Percentiles rank a stretch among this genome's conserved stretches.
phyloP scores from a whole-genome alignment of 352 stramenopile genomes.

The Phytophthora pluvialis region DNA sequence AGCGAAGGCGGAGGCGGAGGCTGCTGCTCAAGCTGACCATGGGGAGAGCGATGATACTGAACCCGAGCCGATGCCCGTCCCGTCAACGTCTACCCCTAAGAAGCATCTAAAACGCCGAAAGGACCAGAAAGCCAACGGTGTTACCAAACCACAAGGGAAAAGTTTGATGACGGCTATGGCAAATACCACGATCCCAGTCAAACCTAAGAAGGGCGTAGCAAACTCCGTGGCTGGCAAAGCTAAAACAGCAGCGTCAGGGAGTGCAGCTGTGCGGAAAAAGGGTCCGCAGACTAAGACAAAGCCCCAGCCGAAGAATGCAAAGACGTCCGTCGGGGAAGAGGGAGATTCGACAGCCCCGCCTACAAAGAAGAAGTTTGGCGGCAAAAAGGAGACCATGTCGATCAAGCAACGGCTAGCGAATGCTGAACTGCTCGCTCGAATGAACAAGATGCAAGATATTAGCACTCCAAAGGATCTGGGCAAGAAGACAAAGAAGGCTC shows the following conservation, averaged over 20 bases:
- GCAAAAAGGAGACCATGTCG: constrained; percentile 40
- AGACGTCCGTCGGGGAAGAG: constrained; percentile 8
- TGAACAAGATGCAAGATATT: constrained; percentile 66
- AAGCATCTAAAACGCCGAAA: constrained; percentile 51
- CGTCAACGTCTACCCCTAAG: constrained; percentile 26
- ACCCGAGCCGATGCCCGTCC: constrained; percentile 23
- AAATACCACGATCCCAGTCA: constrained; percentile 19
- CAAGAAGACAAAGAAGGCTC: constrained; percentile 55
- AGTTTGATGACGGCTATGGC: constrained; percentile 29
- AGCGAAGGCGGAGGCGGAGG: constrained; percentile 29
- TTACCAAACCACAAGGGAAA: not conserved
- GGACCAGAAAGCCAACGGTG: constrained; percentile 22
- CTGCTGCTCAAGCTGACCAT: constrained; percentile 25
- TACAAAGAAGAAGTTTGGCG: constrained; percentile 26
- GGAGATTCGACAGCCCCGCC: not conserved
- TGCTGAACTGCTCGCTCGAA: constrained; percentile 54
- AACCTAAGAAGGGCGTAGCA: constrained; percentile 11
- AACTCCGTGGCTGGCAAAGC: constrained; percentile 4
- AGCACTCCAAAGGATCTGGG: constrained; percentile 65
- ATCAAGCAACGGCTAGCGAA: constrained; percentile 56
- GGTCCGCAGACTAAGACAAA: constrained; percentile 12
- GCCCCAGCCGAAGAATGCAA: constrained; percentile 3
- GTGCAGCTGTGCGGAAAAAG: constrained; percentile 15
- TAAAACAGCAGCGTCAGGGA: constrained; percentile 1
- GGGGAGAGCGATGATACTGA: constrained; percentile 33